Evolutionary conservation across 371 early-diverging fungal species (phyloP), one percentile per base, ranked within the genome.

Genomic region (Batkoa obscura): DNA sequence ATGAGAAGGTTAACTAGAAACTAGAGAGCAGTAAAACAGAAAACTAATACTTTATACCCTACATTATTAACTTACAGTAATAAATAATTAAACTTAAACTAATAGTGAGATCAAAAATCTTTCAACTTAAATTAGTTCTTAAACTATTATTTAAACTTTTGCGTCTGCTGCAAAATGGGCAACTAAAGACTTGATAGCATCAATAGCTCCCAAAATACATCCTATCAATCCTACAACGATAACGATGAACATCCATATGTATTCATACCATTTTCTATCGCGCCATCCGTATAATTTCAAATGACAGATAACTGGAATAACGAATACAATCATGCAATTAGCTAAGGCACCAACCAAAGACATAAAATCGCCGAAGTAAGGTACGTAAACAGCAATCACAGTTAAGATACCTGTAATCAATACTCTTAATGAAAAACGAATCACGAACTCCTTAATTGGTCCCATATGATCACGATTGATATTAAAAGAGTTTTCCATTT

Each of bases 281-380:
- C 69, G 60, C 62, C 75, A 64, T n/a, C 82, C 81, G 65, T 75
- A 85, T 13, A 91, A 67, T 55, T 78, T 75, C 39, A 81, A 63
- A 65, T 89, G 84, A 62, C 80, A 86, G 13, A 81, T 59, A 13
- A 89, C 74, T 1, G 92, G 92, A 62, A 88, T 74, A 23, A 90
- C 78, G 63, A 89, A 88, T 31, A 86, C 83, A 37, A 86, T 69
- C 60, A 75, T 66, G 52, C 80, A 81, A 54, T 80, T 84, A 34
- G 82, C 74, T 43, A 89, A 64, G 0, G 88, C 81, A 33, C 92
- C 92, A 37, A 91, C 62, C 23, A 91, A 67, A 10, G 84, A 75
- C 83, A 90, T 84, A 52, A 88, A 71, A 60, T 80, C 76, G 46
- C 78, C 79, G 67, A 91, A 88, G 66, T 76, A 80, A 15, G 89